phyloP scores from a whole-genome alignment of 495 filamentous ascomycete species.

The Mytilinidion resinicola region DNA sequence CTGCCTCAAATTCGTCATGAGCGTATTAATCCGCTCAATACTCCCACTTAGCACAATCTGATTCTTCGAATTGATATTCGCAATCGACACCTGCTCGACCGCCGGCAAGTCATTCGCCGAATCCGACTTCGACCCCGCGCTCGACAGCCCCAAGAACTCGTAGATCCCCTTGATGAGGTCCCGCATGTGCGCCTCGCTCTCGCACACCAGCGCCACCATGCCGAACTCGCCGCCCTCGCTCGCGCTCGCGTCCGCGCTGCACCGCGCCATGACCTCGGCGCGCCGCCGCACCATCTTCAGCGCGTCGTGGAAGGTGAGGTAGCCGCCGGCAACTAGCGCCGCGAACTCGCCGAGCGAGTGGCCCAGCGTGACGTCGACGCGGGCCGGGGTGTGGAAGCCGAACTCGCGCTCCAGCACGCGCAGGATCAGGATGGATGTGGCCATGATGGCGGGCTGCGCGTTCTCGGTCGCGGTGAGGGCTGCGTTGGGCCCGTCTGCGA shows the following conservation, averaged over 20 bases:
- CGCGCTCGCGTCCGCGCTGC: conserved; percentile 50
- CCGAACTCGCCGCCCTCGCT: conserved; percentile 68
- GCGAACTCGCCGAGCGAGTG: conserved; percentile 96
- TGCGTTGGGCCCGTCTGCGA: conserved; percentile 69
- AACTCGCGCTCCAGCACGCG: conserved; percentile 83
- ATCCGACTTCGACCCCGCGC: conserved; percentile 59
- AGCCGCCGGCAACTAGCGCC: conserved; percentile 75
- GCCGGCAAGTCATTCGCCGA: conserved; percentile 57
- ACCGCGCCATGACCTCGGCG: conserved; percentile 78
- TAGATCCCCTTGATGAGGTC: conserved; percentile 64
- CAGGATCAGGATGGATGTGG: conserved; percentile 82
- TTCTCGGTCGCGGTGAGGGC: conserved; percentile 74
- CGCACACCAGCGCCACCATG: conserved; percentile 89
- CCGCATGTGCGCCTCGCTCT: conserved; percentile 59
- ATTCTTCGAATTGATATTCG: conserved; percentile 91
- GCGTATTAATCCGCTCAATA: conserved; percentile 73
- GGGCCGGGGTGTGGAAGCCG: conserved; percentile 60
- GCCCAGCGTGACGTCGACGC: conserved; percentile 76
- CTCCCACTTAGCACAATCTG: conserved; percentile 93
- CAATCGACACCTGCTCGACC: conserved; percentile 82
- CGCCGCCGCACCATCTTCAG: conserved; percentile 69
- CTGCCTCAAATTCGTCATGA: conserved; percentile 83
- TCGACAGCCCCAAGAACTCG: conserved; percentile 69
- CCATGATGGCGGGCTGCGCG: conserved; percentile 94
- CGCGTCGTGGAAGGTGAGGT: conserved; percentile 70